Evolutionary conservation across 1,139 yeast species (phyloP), one percentile per base, ranked within the genome.

Genomic region (Arxiozyma slooffiae): DNA sequence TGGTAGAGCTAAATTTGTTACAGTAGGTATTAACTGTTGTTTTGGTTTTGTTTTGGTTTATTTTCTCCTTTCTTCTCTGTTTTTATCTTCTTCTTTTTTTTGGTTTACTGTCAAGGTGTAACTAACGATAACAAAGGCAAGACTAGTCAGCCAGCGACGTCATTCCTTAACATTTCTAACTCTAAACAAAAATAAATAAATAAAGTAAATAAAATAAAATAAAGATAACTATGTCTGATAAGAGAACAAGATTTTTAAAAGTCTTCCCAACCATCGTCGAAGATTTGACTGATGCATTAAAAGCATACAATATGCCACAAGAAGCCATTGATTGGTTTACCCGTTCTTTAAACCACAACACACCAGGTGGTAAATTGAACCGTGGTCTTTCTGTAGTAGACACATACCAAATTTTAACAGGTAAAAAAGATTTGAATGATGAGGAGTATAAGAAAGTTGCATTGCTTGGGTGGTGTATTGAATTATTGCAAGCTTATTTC

Each of bases 311-410:
- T 52, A 86, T 92, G 81, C 89, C 96, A 20, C 71, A 76, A 54
- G 94, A 86, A 57, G 97, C 97, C 48, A 76, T 86, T 54, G 80
- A 79, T 39, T 92, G 99, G 98, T 88, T 81, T 71, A 79, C 76
- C 60, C 76, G 76, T 56, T 83, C 77, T 60, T 74, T 92, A 67
- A 71, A 82, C 61, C 86, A 92, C 75, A 94, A 94, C 72, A 82
- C 96, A 7, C 92, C 96, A 50, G 97, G 97, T 53, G 99, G 99
- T 48, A 94, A 94, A 71, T 78, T 90, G 66, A 94, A 94, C 76
- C 80, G 99, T 68, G 99, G 99, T 21, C 75, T 94, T 56, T 86
- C 97, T 38, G 98, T 94, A 17, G 82, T 92, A 55, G 97, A 92
- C 69, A 88, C 97, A 3, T 92, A 86, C 72, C 81, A 82, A 54